phyloP scores from a whole-genome alignment of 371 early-diverging fungal species.

The Conidiobolus incongruus region DNA sequence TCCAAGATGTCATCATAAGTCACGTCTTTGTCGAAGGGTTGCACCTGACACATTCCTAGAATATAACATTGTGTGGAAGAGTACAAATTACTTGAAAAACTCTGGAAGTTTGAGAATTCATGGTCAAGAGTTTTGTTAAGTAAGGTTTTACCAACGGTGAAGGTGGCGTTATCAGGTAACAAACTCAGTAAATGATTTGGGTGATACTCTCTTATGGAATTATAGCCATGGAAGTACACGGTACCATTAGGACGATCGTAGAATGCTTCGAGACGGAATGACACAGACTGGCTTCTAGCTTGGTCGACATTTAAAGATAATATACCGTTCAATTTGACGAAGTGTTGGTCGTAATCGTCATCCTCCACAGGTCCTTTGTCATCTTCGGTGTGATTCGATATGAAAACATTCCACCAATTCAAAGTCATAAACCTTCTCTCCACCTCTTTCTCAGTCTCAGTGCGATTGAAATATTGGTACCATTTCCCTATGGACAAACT shows the following conservation, averaged over 20 bases:
- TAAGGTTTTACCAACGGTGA: not conserved
- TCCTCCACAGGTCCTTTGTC: too few species aligned
- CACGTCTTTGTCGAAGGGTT: not conserved
- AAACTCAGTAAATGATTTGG: not conserved
- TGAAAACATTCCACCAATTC: too few species aligned
- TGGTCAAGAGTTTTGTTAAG: not conserved
- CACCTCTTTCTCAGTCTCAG: too few species aligned
- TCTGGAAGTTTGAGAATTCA: not conserved
- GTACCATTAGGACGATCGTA: not conserved
- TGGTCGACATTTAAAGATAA: too few species aligned
- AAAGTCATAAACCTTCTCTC: too few species aligned
- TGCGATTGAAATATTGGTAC: too few species aligned
- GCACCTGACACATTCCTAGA: not conserved
- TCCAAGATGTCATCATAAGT: not conserved
- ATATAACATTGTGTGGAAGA: not conserved
- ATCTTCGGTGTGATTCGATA: too few species aligned
- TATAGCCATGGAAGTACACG: conserved; percentile 2
- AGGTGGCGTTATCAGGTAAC: not conserved
- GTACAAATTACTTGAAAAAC: not conserved
- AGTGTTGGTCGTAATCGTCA: too few species aligned
- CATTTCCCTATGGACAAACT: too few species aligned
- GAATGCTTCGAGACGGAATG: too few species aligned
- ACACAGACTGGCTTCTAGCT: too few species aligned
- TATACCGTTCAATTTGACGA: too few species aligned
- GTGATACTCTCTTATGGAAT: not conserved